Evolutionary conservation across 2,329 filamentous ascomycete species (phyloP).

Genomic region (Botrytis deweyae): DNA sequence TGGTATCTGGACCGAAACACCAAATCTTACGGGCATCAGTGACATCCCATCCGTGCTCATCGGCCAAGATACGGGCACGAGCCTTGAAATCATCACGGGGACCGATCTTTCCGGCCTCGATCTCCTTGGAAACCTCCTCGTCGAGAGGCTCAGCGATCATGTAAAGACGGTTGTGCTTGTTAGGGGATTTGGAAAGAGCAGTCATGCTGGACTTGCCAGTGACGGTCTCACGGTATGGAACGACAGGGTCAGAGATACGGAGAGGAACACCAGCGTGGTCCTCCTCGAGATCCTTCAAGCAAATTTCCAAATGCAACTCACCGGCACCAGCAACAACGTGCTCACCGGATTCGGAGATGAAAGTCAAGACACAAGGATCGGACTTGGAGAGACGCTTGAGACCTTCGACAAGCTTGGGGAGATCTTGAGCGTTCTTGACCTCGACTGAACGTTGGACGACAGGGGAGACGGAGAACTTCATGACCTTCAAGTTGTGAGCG

Average conservation of each 20-base stretch:
- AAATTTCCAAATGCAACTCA: slow-evolving; percentile 99
- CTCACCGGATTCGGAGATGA: slow-evolving; percentile 89
- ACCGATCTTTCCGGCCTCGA: slow-evolving; percentile 87
- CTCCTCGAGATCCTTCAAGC: slow-evolving; percentile 99
- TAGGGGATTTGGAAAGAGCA: slow-evolving; percentile 98
- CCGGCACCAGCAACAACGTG: slow-evolving; percentile 98
- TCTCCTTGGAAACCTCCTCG: slow-evolving; percentile 88
- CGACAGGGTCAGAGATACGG: slow-evolving; percentile 96
- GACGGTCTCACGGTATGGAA: slow-evolving; percentile 98
- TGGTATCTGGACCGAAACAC: slow-evolving; percentile 98
- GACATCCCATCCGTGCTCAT: slow-evolving; percentile 98
- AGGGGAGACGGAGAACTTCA: slow-evolving; percentile 99
- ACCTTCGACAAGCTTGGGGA: slow-evolving; percentile 99
- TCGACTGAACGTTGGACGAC: slow-evolving; percentile 98
- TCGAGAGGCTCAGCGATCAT: slow-evolving; percentile 85
- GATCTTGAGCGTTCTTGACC: slow-evolving; percentile 99
- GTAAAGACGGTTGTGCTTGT: slow-evolving; percentile 99
- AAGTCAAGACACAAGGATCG: slow-evolving; percentile 94
- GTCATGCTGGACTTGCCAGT: slow-evolving; percentile 82
- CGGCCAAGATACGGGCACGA: slow-evolving; percentile 91
- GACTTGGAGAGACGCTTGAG: slow-evolving; percentile 99
- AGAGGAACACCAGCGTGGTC: slow-evolving; percentile 99
- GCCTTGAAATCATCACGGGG: slow-evolving; percentile 99
- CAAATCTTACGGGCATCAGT: slow-evolving; percentile 99
- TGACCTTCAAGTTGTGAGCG: slow-evolving; percentile 99